These are phyloP conservation scores for Hyphodiscus sp. DNA, from an alignment of 2,329 filamentous ascomycete species.

Conservation along the genomic window DNA sequence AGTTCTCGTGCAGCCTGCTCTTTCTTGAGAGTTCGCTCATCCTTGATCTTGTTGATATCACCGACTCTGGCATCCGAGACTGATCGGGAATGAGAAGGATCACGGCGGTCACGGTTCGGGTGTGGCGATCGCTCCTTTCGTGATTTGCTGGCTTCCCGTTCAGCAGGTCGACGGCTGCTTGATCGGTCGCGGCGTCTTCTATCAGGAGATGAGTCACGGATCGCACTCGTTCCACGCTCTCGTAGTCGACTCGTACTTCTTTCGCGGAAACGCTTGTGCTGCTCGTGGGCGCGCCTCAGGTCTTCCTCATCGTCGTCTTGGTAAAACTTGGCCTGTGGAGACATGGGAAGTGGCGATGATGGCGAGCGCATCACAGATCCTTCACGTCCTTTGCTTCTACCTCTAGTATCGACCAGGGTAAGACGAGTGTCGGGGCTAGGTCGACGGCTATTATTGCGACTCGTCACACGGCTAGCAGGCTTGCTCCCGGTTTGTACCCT, in stretches of 20 bases:
- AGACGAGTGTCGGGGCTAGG: slow-evolving; percentile 31
- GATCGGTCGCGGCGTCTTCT: slow-evolving; percentile 28
- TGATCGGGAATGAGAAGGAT: slow-evolving; percentile 30
- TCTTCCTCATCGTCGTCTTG: slow-evolving; percentile 62
- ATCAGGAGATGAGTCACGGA: slow-evolving; percentile 26
- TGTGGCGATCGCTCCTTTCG: slow-evolving; percentile 20
- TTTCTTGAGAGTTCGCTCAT: slow-evolving; percentile 60
- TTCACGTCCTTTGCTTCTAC: slow-evolving; percentile 55
- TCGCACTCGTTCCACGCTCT: slow-evolving; percentile 28
- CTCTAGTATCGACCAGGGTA: slow-evolving; percentile 42
- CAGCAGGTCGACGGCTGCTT: slow-evolving; percentile 24
- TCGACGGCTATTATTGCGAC: slow-evolving; percentile 35
- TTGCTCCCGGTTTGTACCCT: slow-evolving; percentile 16
- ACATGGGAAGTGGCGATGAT: slow-evolving; percentile 73
- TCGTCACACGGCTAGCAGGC: slow-evolving; percentile 29
- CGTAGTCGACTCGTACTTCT: slow-evolving; percentile 42
- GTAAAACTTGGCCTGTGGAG: slow-evolving; percentile 47
- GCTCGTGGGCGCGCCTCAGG: slow-evolving; percentile 45
- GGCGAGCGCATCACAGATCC: slow-evolving; percentile 63
- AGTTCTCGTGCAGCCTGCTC: slow-evolving; percentile 77
- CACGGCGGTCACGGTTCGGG: slow-evolving; percentile 15
- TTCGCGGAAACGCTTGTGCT: slow-evolving; percentile 50
- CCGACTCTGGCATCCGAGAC: slow-evolving; percentile 43
- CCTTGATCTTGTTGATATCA: slow-evolving; percentile 49
- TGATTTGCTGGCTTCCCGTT: slow-evolving; percentile 19